phyloP scores from a whole-genome alignment of 257 asterid genomes.

The Solanum appendiculatum region DNA sequence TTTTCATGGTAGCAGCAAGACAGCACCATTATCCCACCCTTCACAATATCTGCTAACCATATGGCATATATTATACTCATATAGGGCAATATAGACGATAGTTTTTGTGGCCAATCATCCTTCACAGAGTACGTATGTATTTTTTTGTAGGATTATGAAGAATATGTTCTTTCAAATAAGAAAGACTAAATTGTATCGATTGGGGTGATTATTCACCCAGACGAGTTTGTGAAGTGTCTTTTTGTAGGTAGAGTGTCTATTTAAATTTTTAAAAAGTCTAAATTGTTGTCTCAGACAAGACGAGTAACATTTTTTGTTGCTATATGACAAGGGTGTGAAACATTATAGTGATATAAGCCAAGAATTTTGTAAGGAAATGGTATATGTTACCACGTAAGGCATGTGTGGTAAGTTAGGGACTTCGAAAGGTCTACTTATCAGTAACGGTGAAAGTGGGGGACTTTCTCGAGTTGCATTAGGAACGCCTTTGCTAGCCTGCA shows the following conservation, averaged over 20 bases:
- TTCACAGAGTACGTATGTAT: background rate
- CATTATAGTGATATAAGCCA: too few species aligned
- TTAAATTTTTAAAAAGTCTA: background rate
- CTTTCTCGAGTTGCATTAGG: background rate
- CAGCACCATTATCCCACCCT: background rate
- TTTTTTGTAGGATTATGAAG: background rate
- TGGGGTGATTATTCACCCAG: background rate
- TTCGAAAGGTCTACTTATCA: background rate
- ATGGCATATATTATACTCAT: background rate
- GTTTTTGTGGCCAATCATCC: background rate
- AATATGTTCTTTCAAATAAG: background rate
- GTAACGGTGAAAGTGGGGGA: conserved; percentile 23
- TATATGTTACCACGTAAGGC: conserved; percentile 9
- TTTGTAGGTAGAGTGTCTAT: too few species aligned
- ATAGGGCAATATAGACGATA: background rate
- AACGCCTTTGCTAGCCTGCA: background rate
- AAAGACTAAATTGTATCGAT: background rate
- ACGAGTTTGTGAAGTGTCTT: background rate
- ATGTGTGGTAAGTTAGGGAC: background rate
- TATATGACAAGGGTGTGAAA: background rate
- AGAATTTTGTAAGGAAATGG: background rate
- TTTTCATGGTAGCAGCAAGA: background rate
- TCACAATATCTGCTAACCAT: too few species aligned
- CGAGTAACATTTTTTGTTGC: background rate
- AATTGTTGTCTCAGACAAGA: background rate